Percentiles rank a stretch among this genome's conserved stretches.
Conservation (phyloP, 805 yeast species). For the Cyberlindnera xylosilytica region DNA sequence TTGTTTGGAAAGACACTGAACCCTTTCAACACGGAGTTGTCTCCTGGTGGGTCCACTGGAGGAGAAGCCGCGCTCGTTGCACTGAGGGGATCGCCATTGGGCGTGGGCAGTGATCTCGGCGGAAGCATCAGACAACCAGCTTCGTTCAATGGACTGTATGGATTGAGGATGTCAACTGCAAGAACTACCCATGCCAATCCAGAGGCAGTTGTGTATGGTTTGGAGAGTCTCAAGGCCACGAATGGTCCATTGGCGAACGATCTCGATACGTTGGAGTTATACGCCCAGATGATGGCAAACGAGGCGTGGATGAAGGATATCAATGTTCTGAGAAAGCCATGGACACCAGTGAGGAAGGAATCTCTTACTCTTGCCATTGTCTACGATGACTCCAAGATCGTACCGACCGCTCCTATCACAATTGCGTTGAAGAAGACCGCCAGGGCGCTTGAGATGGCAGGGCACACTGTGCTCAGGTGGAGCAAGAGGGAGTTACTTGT, state of each 20-base stretch:
- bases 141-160: slow-evolving; percentile 38
- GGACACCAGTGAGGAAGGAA: slow-evolving; percentile 36
- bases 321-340: slow-evolving; percentile 36
- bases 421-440: slow-evolving; percentile 39
- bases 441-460: slow-evolving; percentile 34
- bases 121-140: slow-evolving; percentile 51
- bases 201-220: slow-evolving; percentile 20
- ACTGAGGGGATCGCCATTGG: slow-evolving; percentile 42
- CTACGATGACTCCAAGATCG: slow-evolving; percentile 39
- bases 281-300: slow-evolving; percentile 29
- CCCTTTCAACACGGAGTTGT: slow-evolving; percentile 38
- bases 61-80: slow-evolving; percentile 52
- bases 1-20: slow-evolving; percentile 44
- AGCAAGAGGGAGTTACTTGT: slow-evolving; percentile 33
- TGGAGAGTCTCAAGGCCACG: slow-evolving; percentile 36
- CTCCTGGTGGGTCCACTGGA: slow-evolving; percentile 55
- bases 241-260: slow-evolving; percentile 46
- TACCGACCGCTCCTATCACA: slow-evolving; percentile 49
- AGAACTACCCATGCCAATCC: slow-evolving; percentile 34
- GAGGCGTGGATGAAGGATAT: slow-evolving; percentile 45
- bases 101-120: slow-evolving; percentile 56
- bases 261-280: slow-evolving; percentile 35
- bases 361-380: slow-evolving; percentile 40
- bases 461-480: slow-evolving; percentile 49
- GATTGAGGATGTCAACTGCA: slow-evolving; percentile 41